Evolutionary conservation across 2,329 filamentous ascomycete genomes (phyloP).

Genomic region (Cucurbitaria berberidis): DNA sequence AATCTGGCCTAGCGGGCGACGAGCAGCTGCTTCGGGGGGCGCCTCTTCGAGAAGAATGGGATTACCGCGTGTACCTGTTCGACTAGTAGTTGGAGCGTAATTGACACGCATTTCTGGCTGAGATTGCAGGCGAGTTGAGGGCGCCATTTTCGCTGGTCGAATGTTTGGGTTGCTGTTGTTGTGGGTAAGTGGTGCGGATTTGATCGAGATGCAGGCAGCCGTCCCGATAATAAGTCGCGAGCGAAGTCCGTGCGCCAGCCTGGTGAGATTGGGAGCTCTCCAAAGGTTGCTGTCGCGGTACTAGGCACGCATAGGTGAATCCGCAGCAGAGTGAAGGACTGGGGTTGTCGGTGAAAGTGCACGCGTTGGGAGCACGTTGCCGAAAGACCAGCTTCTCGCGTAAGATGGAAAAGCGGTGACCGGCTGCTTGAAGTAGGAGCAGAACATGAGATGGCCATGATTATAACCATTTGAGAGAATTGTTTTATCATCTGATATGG

Average conservation of each 20-base stretch:
- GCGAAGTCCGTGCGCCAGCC: not conserved
- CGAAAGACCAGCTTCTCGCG: too few species aligned
- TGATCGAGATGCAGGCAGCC: not conserved
- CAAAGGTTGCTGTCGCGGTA: not conserved
- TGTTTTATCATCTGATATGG: too few species aligned
- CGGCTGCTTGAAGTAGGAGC: too few species aligned
- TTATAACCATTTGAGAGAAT: too few species aligned
- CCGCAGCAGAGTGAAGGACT: too few species aligned
- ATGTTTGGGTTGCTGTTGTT: not conserved
- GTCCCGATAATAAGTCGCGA: not conserved
- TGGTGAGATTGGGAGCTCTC: not conserved
- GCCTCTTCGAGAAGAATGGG: constrained; percentile 5
- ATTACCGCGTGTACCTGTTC: not conserved
- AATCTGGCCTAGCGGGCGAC: too few species aligned
- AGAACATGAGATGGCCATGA: too few species aligned
- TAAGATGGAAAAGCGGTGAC: too few species aligned
- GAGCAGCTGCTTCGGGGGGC: not conserved
- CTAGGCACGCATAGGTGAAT: not conserved
- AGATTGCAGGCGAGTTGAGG: constrained; percentile 11
- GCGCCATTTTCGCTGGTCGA: constrained; percentile 14
- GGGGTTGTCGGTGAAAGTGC: too few species aligned
- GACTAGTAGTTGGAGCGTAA: constrained; percentile 3
- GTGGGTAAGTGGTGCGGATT: not conserved
- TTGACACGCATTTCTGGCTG: constrained; percentile 8
- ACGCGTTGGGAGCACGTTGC: too few species aligned